phyloP scores from a whole-genome alignment of 805 yeast species.

The Candida xiaguanensis region DNA sequence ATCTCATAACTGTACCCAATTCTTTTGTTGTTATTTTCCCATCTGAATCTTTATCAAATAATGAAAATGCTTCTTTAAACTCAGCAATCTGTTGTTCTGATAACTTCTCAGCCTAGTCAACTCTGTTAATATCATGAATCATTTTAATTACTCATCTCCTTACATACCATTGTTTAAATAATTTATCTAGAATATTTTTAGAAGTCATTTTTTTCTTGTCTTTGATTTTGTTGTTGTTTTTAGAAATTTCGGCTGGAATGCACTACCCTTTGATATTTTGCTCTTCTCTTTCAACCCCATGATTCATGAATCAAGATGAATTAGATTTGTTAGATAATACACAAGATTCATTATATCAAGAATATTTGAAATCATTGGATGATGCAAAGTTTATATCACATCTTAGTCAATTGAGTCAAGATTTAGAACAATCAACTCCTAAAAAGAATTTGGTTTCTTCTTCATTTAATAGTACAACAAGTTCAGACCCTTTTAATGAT shows the following conservation, averaged over 20 bases:
- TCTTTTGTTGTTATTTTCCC: slow-evolving; percentile 96
- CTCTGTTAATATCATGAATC: slow-evolving; percentile 15
- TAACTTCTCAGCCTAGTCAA: slow-evolving; percentile 72
- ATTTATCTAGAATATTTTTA: not conserved
- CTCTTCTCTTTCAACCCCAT: not conserved
- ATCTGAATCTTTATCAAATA: slow-evolving; percentile 94
- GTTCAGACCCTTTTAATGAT: slow-evolving; percentile 23
- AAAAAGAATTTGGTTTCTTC: not conserved
- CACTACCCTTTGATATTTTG: not conserved
- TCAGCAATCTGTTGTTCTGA: slow-evolving; percentile 96
- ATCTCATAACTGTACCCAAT: slow-evolving; percentile 97
- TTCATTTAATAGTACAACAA: slow-evolving; percentile 7
- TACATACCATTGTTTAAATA: slow-evolving; percentile 9
- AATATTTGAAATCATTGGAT: slow-evolving; percentile 18
- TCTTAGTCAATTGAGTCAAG: slow-evolving; percentile 11
- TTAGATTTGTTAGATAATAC: not conserved
- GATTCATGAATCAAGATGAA: slow-evolving; percentile 7
- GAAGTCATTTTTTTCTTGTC: not conserved
- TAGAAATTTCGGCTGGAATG: not conserved
- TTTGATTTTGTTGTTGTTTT: slow-evolving; percentile 2
- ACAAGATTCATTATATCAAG: slow-evolving; percentile 6
- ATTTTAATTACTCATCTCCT: too few species aligned
- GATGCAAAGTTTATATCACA: slow-evolving; percentile 17
- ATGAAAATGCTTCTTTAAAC: slow-evolving; percentile 95
- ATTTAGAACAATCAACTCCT: slow-evolving; percentile 8